These are phyloP conservation scores for Lipomyces lipofer DNA, from an alignment of 805 yeast species.

Conservation along the genomic window DNA sequence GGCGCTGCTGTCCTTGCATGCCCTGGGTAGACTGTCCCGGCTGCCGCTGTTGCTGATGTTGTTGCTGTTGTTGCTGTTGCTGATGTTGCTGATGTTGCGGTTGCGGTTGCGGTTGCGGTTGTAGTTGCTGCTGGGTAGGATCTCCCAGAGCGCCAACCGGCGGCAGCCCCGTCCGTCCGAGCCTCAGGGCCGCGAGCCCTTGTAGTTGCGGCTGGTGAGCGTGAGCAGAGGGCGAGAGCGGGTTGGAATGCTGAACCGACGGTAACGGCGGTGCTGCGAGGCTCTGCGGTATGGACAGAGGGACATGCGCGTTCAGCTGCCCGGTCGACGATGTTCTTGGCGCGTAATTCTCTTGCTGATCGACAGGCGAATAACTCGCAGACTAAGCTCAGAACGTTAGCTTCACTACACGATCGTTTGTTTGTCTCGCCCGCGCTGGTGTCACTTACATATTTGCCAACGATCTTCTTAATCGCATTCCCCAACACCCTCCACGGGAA, in stretches of 20 bases:
- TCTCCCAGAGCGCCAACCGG: background rate
- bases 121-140: too few species aligned
- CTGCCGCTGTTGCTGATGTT: too few species aligned
- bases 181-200: too few species aligned
- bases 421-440: background rate
- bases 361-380: background rate
- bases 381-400: background rate
- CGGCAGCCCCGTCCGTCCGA: background rate
- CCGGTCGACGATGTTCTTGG: background rate
- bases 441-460: conserved; percentile 50
- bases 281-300: background rate
- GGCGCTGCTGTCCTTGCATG: background rate
- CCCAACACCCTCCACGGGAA: conserved; percentile 58
- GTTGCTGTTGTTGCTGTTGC: too few species aligned
- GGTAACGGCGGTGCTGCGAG: background rate
- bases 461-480: conserved; percentile 56
- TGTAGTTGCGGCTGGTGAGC: too few species aligned
- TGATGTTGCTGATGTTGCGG: too few species aligned
- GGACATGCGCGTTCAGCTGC: background rate
- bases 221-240: too few species aligned
- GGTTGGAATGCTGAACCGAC: background rate
- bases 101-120: too few species aligned
- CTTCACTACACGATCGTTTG: background rate
- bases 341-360: background rate
- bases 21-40: background rate